These are phyloP conservation scores for Umbelopsis sp. DNA, from an alignment of 192 early-diverging fungal genomes.

Conservation along the genomic window DNA sequence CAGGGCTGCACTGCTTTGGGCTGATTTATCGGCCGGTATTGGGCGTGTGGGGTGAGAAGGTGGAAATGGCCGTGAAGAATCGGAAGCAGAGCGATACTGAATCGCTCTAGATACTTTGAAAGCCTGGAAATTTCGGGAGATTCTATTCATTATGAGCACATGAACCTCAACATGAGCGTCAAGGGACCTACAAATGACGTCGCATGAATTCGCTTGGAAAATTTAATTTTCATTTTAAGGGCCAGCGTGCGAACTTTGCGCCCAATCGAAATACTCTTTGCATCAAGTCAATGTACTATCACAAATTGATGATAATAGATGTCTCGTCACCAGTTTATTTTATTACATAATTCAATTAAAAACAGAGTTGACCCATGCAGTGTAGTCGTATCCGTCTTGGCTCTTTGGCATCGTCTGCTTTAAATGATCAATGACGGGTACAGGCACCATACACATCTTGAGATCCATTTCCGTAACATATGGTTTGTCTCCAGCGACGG, in stretches of 20 bases:
- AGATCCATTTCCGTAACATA: slow-evolving; percentile 87
- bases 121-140: neutral
- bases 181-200: too few relatives aligned
- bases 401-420: slow-evolving; percentile 71
- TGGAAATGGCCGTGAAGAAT: slow-evolving; percentile 21
- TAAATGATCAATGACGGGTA: slow-evolving; percentile 72
- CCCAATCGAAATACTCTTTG: too few relatives aligned
- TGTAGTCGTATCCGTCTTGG: slow-evolving; percentile 78
- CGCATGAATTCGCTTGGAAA: too few relatives aligned
- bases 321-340: neutral
- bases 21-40: neutral
- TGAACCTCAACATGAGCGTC: neutral
- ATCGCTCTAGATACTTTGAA: neutral
- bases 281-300: neutral
- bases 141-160: slow-evolving; percentile 13
- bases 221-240: too few relatives aligned
- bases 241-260: too few relatives aligned
- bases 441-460: slow-evolving; percentile 75
- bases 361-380: slow-evolving; percentile 65
- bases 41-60: slow-evolving; percentile 31
- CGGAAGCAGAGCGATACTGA: neutral
- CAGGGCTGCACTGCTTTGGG: neutral
- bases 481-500: slow-evolving; percentile 83
- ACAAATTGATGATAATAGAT: too few relatives aligned
- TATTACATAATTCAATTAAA: slow-evolving; percentile 44